Base-by-base conservation (phyloP, 2,329 filamentous ascomycete genomes). In the Calonectria hawksworthii region DNA sequence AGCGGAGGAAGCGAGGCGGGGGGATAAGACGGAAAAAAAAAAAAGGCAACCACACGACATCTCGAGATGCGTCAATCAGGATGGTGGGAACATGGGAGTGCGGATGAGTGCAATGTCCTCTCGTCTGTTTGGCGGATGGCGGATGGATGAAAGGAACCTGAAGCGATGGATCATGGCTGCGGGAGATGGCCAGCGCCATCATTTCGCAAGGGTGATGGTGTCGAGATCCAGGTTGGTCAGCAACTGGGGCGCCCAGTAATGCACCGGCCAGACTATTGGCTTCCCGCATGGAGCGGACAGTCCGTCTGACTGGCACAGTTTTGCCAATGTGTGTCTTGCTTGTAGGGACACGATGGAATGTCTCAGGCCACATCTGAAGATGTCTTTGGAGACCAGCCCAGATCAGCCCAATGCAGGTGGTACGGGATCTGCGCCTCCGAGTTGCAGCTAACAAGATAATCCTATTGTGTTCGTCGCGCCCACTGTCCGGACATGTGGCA, bases 131-230 rank as follows among this genome's bases (percentile, higher is more conserved):
- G 28, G 63, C 74, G 73, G 74, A 70, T 47, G 64, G 51, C 64
- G 69, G 65, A 72, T 34, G n/a, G 36, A 41, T 21, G 34, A 61
- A 74, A 76, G 73, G 70, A 69, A 78, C 78, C 71, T 77, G 71
- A 74, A 59, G 74, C 76, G 67, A 75, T 70, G 73, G 74, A 50
- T 38, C 21, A 56, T 56, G 34, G 52, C 69, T 68, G 76, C 76
- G 76, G 74, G 72, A 79, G 77, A 78, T 78, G 72, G 69, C 63
- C 74, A 72, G 64, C 74, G 75, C 76, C 66, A 21, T 21, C 71
- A 77, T 78, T 74, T 78, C 68, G 68, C 70, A 72, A 68, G 65
- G 72, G 63, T 67, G 61, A 76, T 77, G 74, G 72, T 66, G 75
- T 67, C 44, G 73, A 72, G 28, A 61, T 73, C 75, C 73, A 32